Conservation (phyloP, 1,284 basidiomycete genomes). For the Inonotus obliquus region DNA sequence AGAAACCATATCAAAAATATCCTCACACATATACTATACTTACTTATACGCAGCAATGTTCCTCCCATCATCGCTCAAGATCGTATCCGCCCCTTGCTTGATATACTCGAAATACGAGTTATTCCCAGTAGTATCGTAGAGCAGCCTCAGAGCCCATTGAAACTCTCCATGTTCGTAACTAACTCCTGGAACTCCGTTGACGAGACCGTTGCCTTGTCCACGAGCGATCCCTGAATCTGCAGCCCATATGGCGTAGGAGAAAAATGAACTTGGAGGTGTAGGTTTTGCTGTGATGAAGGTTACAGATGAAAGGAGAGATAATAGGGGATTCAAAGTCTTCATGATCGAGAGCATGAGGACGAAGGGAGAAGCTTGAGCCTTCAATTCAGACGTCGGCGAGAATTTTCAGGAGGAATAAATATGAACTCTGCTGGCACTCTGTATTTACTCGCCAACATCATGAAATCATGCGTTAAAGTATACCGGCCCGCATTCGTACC, state of each 20-base stretch:
- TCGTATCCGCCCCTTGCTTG: conserved; percentile 33
- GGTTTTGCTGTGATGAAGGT: background rate
- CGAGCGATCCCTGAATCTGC: conserved; percentile 40
- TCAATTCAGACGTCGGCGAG: too few relatives aligned
- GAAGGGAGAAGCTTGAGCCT: too few relatives aligned
- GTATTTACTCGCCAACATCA: too few relatives aligned
- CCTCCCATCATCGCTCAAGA: conserved; percentile 36
- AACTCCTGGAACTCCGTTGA: conserved; percentile 31
- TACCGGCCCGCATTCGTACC: too few relatives aligned
- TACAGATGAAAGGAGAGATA: background rate
- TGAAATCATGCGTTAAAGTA: too few relatives aligned
- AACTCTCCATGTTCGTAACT: conserved; percentile 42
- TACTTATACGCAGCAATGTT: conserved; percentile 36
- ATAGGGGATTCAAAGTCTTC: background rate
- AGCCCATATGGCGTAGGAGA: conserved; percentile 40
- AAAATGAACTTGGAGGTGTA: conserved; percentile 21
- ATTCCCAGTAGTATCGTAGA: conserved; percentile 38
- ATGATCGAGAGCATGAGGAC: background rate
- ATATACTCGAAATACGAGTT: conserved; percentile 39
- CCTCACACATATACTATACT: too few relatives aligned
- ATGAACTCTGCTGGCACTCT: too few relatives aligned
- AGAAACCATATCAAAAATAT: background rate
- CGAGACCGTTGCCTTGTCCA: conserved; percentile 39
- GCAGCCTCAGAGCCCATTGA: conserved; percentile 34
- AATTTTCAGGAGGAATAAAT: too few relatives aligned